phyloP scores from a whole-genome alignment of 495 filamentous ascomycete genomes.

The Aspergillus conjunctus region DNA sequence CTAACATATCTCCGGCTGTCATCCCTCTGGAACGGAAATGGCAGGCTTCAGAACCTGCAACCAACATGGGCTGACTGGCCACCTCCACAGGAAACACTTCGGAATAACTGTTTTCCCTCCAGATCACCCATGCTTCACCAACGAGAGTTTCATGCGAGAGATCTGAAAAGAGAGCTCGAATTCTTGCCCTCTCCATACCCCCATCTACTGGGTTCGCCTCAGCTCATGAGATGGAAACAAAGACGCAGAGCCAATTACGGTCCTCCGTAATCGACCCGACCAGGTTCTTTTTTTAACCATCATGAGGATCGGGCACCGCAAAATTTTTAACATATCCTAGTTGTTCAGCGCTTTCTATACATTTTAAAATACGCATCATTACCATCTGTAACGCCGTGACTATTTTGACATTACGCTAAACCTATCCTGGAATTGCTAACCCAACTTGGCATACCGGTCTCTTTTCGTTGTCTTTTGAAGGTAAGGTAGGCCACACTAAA shows the following conservation, averaged over 20 bases:
- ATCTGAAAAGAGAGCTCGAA: neutral
- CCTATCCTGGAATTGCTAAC: no score
- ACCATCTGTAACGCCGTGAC: no score
- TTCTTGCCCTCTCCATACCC: slow-evolving; percentile 1
- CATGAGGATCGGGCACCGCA: neutral
- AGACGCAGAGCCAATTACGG: neutral
- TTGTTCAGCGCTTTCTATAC: no score
- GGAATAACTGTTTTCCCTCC: neutral
- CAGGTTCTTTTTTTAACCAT: neutral
- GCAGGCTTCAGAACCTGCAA: neutral
- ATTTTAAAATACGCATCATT: no score
- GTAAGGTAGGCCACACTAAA: neutral
- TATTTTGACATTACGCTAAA: no score
- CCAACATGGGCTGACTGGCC: neutral
- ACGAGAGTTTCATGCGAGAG: neutral
- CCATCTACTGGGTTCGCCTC: neutral
- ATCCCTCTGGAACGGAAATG: neutral
- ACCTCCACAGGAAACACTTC: neutral
- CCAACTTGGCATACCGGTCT: neutral
- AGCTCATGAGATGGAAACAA: neutral
- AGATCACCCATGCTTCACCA: neutral
- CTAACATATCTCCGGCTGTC: slow-evolving; percentile 5
- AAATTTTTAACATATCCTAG: no score
- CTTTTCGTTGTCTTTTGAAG: neutral
- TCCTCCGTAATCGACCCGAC: neutral